phyloP scores from a whole-genome alignment of 163 green algal genomes.

The Scenedesmus sp. region DNA sequence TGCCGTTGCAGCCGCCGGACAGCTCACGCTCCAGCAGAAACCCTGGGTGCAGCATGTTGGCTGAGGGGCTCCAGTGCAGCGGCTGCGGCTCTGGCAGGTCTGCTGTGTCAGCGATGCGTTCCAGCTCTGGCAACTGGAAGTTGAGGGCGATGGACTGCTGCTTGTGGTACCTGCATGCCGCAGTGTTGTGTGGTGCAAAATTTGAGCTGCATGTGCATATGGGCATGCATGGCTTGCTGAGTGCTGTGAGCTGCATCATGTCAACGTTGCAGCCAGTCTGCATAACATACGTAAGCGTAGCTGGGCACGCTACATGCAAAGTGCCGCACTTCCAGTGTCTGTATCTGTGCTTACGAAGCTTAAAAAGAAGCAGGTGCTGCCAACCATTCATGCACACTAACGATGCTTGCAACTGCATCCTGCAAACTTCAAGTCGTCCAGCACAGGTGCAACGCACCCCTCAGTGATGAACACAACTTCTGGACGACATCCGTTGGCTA shows the following conservation, averaged over 20 bases:
- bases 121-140: background rate
- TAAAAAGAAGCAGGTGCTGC: background rate
- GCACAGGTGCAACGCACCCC: background rate
- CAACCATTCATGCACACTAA: no score
- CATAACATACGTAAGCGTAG: background rate
- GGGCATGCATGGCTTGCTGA: background rate
- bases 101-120: background rate
- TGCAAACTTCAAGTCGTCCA: background rate
- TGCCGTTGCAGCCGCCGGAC: background rate
- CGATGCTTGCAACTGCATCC: background rate
- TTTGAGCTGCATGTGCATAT: background rate
- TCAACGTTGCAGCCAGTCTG: background rate
- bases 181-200: background rate
- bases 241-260: background rate
- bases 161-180: constrained; percentile 42
- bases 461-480: constrained; percentile 42
- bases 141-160: constrained; percentile 43
- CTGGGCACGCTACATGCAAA: background rate
- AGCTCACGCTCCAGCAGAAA: background rate
- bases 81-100: background rate
- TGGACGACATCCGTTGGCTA: background rate
- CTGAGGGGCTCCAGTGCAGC: background rate
- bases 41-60: background rate
- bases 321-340: no score
- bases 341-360: no score